Conservation (phyloP, 2,329 filamentous ascomycete genomes). For the Xenoacremonium recifei region DNA sequence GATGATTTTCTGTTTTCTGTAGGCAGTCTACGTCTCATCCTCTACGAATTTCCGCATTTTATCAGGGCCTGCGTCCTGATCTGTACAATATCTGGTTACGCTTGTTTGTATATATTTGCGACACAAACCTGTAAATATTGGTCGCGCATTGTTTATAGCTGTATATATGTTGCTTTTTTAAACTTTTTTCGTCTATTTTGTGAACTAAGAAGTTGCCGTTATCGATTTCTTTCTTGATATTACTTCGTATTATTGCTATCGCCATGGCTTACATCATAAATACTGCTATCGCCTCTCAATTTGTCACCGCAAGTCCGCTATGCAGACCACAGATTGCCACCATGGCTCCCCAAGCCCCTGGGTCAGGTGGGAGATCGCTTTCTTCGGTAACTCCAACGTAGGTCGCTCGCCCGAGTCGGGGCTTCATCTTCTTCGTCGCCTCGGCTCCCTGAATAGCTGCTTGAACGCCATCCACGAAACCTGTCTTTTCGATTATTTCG, state of each 20-base stretch:
- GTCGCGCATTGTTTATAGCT: neutral
- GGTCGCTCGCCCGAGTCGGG: constrained; percentile 64
- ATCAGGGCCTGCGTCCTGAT: no score
- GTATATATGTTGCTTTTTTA: neutral
- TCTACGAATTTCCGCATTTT: no score
- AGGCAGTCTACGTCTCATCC: no score
- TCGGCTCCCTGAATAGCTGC: constrained; percentile 61
- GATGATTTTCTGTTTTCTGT: no score
- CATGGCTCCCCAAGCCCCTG: constrained; percentile 69
- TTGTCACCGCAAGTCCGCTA: constrained; percentile 12
- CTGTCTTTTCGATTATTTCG: constrained; percentile 43
- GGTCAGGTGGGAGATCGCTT: constrained; percentile 60
- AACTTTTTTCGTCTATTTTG: no score
- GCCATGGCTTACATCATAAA: no score
- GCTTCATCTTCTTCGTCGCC: constrained; percentile 62
- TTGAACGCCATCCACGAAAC: constrained; percentile 54
- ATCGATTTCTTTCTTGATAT: no score
- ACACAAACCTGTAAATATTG: neutral
- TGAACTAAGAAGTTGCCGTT: no score
- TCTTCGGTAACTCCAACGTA: constrained; percentile 59
- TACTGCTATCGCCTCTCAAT: no score
- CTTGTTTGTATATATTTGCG: neutral
- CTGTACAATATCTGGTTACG: no score
- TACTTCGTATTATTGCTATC: no score
- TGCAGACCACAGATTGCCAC: constrained; percentile 46